Evolutionary conservation across 306 rosid species (phyloP).

Genomic region (Quercus gilva): DNA sequence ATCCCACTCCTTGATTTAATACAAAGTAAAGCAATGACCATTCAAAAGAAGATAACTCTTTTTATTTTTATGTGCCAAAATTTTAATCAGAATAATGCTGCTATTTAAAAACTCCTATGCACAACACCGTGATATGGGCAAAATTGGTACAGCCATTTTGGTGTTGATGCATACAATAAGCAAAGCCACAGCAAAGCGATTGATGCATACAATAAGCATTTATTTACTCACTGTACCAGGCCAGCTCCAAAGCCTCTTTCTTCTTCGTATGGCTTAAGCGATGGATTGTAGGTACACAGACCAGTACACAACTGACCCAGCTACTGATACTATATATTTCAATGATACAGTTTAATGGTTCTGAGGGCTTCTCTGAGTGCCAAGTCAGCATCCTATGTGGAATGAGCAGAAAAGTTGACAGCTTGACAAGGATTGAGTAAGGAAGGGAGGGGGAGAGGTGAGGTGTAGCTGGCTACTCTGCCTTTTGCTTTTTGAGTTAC

Average conservation of each 20-base stretch:
- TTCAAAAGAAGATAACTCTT: too few species aligned
- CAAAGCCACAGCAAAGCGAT: slow-evolving; percentile 13
- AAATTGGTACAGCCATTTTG: too few species aligned
- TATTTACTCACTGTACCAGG: slow-evolving; percentile 6
- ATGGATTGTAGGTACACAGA: slow-evolving; percentile 21
- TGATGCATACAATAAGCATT: not conserved
- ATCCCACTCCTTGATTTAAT: not conserved
- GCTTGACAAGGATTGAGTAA: not conserved
- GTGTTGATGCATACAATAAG: too few species aligned
- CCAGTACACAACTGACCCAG: slow-evolving; percentile 27
- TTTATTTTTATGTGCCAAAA: too few species aligned
- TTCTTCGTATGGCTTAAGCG: slow-evolving; percentile 48
- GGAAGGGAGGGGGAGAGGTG: slow-evolving; percentile 26
- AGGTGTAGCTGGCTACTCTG: slow-evolving; percentile 28
- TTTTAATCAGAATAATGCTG: not conserved
- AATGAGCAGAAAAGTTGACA: slow-evolving; percentile 38
- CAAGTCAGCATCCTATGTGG: slow-evolving; percentile 63
- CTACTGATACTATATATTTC: slow-evolving; percentile 12
- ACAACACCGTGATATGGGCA: too few species aligned
- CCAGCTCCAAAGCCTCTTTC: slow-evolving; percentile 41
- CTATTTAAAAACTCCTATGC: not conserved
- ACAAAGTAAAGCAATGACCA: not conserved
- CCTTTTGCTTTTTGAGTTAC: slow-evolving; percentile 49
- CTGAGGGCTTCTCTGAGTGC: slow-evolving; percentile 29
- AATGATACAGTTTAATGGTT: not conserved